A percentile compares a stretch with the other conserved stretches of the same genome.
phyloP scores from a whole-genome alignment of 768 basidiomycete genomes.

The Leccinum olivaceopallidum region DNA sequence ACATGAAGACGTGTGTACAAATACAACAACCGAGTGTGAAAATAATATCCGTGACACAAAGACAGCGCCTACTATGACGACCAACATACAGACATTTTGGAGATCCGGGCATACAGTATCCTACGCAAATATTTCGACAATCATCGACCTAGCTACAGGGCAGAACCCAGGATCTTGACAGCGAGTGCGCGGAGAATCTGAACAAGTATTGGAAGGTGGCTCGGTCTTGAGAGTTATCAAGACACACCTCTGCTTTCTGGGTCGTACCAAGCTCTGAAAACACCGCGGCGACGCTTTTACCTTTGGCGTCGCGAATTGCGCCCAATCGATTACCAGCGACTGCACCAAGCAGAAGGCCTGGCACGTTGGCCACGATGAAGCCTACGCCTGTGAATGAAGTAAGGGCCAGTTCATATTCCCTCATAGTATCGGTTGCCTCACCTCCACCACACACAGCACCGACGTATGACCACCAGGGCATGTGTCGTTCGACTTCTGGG shows the following conservation, averaged over 20 bases:
- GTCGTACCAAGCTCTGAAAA: conserved; percentile 72
- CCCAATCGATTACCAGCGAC: conserved; percentile 90
- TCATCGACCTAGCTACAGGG: conserved; percentile 30
- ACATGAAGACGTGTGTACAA: not conserved
- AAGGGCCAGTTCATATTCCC: conserved; percentile 29
- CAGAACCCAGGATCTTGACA: conserved; percentile 78
- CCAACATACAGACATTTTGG: not conserved
- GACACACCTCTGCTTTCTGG: conserved; percentile 84
- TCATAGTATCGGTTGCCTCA: conserved; percentile 15
- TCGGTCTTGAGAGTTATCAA: not conserved
- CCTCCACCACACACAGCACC: conserved; percentile 72
- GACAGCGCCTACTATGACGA: not conserved
- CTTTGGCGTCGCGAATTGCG: conserved; percentile 91
- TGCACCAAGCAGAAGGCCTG: conserved; percentile 84
- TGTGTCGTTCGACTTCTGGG: conserved; percentile 74
- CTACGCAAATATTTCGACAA: conserved; percentile 8
- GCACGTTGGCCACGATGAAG: conserved; percentile 69
- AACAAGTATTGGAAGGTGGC: not conserved
- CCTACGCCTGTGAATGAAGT: conserved; percentile 35
- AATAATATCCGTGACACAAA: not conserved
- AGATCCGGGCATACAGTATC: conserved; percentile 6
- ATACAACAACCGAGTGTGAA: not conserved
- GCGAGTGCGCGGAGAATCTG: conserved; percentile 83
- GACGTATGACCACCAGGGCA: conserved; percentile 74
- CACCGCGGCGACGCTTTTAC: conserved; percentile 88